Evolutionary conservation across 176 grass and related monocot genomes (phyloP), one percentile per base, ranked within the genome.

Genomic region (Luzula sylvatica): DNA sequence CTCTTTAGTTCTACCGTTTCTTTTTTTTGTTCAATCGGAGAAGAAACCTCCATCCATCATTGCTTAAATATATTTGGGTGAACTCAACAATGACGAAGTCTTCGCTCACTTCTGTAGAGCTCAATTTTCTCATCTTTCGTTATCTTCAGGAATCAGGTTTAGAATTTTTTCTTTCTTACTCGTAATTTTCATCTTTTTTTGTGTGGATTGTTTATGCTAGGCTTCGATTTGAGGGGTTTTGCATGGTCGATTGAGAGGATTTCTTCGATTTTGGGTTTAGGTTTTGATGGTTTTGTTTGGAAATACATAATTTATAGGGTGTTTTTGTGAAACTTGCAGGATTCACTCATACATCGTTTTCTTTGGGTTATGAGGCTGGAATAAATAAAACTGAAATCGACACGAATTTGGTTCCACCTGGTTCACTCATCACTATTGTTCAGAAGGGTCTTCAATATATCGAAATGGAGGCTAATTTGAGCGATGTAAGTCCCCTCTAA

Each of bases 371-470:
- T 61, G 90, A 96, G 64, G 84, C 90, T 26, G 80, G 81, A 64
- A 75, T 96, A 46, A 73, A 86, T 70, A 96, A 79, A 53, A 67
- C 77, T 63, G 66, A 68, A n/a, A 82, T 95, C 26, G 81, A 96
- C 79, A 80, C 77, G 56, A 89, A 79, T 79, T n/a, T 65, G 50
- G 81, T 96, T 19, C 90, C 90, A 61, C 77, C 90, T 38, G 80
- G 84, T 28, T 80, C 90, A 67, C 80, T 96, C 42, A 82, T 96
- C 45, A 86, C 84, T 46, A 26, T 96, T 56, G 74, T 96, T 38
- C 90, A 96, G 56, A 96, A 96, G 70, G 90, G 90, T 41, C 74
- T 96, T 13, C 90, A 96, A 23, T 96, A 96, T 72, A 96, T 89
- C 70, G 90, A 96, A 61, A 50, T 96, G 52, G 90, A 96, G 73